These are phyloP conservation scores for Geotrichum bryndzae DNA, from an alignment of 1,139 yeast genomes.

Conservation along the genomic window DNA sequence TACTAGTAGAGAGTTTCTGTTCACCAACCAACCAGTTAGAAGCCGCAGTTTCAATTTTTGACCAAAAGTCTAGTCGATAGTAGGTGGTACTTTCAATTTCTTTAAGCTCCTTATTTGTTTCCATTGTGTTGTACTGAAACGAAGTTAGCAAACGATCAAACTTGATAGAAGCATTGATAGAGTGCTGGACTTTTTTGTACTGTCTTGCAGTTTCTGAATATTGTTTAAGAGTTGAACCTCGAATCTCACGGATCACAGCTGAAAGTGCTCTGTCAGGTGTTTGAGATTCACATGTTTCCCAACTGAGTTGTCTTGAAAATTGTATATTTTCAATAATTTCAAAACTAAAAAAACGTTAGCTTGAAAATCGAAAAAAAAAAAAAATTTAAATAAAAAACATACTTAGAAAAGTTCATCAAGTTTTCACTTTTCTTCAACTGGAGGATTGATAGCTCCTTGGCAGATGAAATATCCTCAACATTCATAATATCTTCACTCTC, in stretches of 20 bases:
- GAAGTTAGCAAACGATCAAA: constrained; percentile 1
- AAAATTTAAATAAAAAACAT: neutral
- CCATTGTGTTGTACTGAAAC: neutral
- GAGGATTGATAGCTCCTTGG: neutral
- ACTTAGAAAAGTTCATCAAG: constrained; percentile 15
- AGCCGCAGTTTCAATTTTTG: constrained; percentile 14
- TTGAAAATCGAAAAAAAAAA: neutral
- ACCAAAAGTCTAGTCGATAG: constrained; percentile 11
- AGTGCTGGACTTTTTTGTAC: constrained; percentile 10
- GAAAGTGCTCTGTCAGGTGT: constrained; percentile 3
- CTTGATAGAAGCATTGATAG: constrained; percentile 9
- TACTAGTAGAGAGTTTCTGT: constrained; percentile 13
- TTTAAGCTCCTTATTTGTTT: neutral
- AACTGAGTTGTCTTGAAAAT: constrained; percentile 23
- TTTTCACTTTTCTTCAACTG: neutral
- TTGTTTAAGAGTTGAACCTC: constrained; percentile 6
- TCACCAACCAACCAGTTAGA: constrained; percentile 14
- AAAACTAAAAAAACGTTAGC: constrained; percentile 6
- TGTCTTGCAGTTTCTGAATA: constrained; percentile 11
- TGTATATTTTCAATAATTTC: constrained; percentile 22
- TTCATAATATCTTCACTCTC: constrained; percentile 14
- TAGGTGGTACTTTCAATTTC: constrained; percentile 1
- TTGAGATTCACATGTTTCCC: constrained; percentile 18
- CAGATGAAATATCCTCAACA: constrained; percentile 2
- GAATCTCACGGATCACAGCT: constrained; percentile 4